Conservation (phyloP, 208 protist species). For the Crithidia fasciculata region DNA sequence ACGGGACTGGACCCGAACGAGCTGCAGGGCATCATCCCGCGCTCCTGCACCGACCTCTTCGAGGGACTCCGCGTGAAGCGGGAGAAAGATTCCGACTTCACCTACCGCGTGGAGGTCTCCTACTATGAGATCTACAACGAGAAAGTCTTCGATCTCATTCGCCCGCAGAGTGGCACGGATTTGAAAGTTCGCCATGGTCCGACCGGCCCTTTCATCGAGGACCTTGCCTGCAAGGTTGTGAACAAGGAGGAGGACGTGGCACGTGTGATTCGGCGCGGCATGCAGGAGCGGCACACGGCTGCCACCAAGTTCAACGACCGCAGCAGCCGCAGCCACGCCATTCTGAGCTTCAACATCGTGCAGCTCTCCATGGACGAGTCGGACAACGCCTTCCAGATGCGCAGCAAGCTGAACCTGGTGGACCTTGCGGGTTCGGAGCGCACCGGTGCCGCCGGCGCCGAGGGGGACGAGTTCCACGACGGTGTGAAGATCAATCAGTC, state of each 20-base stretch:
- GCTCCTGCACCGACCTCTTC: slow-evolving; percentile 75
- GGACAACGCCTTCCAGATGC: slow-evolving; percentile 53
- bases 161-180: slow-evolving; percentile 29
- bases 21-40: slow-evolving; percentile 86
- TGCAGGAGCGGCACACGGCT: slow-evolving; percentile 81
- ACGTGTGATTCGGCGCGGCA: slow-evolving; percentile 70
- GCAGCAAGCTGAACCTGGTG: slow-evolving; percentile 91
- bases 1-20: slow-evolving; percentile 57
- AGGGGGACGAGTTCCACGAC: slow-evolving; percentile 41
- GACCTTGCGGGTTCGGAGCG: slow-evolving; percentile 95
- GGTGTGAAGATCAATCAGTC: slow-evolving; percentile 93
- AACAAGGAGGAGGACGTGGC: slow-evolving; percentile 70
- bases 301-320: slow-evolving; percentile 89
- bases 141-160: slow-evolving; percentile 86
- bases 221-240: slow-evolving; percentile 57
- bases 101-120: slow-evolving; percentile 75
- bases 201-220: slow-evolving; percentile 80
- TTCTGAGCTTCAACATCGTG: slow-evolving; percentile 78
- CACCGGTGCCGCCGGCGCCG: slow-evolving; percentile 43
- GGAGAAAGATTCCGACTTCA: slow-evolving; percentile 62
- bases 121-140: slow-evolving; percentile 95
- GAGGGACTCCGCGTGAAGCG: slow-evolving; percentile 50
- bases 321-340: slow-evolving; percentile 89
- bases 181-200: slow-evolving; percentile 76
- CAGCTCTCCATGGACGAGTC: slow-evolving; percentile 65